These are phyloP conservation scores for Mucor lusitanicus DNA, from an alignment of 371 early-diverging fungal species.

Conservation along the genomic window DNA sequence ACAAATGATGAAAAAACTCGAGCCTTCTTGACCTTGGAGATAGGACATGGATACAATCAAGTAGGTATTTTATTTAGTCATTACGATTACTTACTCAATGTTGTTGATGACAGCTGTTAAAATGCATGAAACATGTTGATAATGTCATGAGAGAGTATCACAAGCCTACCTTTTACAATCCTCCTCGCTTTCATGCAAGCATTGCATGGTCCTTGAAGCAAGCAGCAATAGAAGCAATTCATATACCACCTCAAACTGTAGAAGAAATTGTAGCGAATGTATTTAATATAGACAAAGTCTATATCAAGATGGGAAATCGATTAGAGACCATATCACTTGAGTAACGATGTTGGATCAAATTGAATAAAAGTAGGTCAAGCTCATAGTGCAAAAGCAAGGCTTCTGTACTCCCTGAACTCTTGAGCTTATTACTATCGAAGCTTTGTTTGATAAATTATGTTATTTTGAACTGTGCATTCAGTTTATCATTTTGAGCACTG, in stretches of 20 bases:
- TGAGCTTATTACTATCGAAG: too few species aligned
- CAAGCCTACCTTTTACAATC: slow-evolving; percentile 42
- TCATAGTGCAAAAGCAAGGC: neutral
- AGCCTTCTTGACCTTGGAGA: slow-evolving; percentile 46
- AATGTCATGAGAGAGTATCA: slow-evolving; percentile 21
- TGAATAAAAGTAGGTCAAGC: too few species aligned
- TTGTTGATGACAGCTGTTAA: slow-evolving; percentile 12
- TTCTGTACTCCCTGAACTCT: too few species aligned
- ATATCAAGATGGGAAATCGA: slow-evolving; percentile 40
- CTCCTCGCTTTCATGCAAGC: slow-evolving; percentile 53
- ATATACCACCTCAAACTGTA: slow-evolving; percentile 18
- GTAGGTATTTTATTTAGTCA: slow-evolving; percentile 11
- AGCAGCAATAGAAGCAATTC: neutral
- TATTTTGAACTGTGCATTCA: too few species aligned
- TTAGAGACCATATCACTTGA: slow-evolving; percentile 9
- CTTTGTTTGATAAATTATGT: too few species aligned
- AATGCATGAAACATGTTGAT: slow-evolving; percentile 30
- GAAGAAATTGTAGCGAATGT: slow-evolving; percentile 11
- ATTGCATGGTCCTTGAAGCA: slow-evolving; percentile 39
- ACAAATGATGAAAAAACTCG: slow-evolving; percentile 47
- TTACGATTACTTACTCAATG: neutral
- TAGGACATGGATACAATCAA: slow-evolving; percentile 48
- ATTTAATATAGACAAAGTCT: slow-evolving; percentile 15
- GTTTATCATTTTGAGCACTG: too few species aligned
- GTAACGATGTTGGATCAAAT: neutral